These are phyloP conservation scores for Carex parvula DNA, from an alignment of 176 grass and related monocot genomes.

Conservation along the genomic window DNA sequence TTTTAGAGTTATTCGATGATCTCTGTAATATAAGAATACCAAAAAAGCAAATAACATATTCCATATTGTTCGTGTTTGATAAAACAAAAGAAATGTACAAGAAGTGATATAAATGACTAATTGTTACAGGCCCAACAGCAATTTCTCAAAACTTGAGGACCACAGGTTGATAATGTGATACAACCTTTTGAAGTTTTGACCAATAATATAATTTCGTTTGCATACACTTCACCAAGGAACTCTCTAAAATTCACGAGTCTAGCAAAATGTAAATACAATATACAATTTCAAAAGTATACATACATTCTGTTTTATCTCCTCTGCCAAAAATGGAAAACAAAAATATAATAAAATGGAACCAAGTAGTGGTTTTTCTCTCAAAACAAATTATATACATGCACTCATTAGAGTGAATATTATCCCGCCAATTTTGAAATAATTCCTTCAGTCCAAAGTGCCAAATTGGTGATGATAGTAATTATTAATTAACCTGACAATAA, in stretches of 20 bases:
- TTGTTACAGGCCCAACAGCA: not conserved
- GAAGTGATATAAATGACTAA: not conserved
- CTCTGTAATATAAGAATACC: not conserved
- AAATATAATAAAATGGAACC: not conserved
- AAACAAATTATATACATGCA: not conserved
- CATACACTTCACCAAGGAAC: not conserved
- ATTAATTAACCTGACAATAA: conserved; percentile 9
- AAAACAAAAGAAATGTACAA: not conserved
- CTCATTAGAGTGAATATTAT: not conserved
- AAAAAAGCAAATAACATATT: not conserved
- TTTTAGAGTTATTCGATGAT: not conserved
- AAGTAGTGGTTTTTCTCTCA: conserved; percentile 16
- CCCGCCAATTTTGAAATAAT: not conserved
- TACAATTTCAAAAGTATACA: conserved; percentile 9
- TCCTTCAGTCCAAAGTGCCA: conserved; percentile 1
- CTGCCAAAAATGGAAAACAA: conserved; percentile 11
- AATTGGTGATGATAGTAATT: conserved; percentile 2
- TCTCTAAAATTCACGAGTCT: not conserved
- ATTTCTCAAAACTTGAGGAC: not conserved
- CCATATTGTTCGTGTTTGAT: not conserved
- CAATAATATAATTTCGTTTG: not conserved
- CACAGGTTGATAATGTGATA: not conserved
- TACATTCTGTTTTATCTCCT: conserved; percentile 8
- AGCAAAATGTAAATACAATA: not conserved
- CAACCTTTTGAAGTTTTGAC: not conserved